A percentile compares a stretch with the other conserved stretches of the same genome.
phyloP scores from a whole-genome alignment of 2,329 filamentous ascomycete genomes.

The Xylaria sp. region DNA sequence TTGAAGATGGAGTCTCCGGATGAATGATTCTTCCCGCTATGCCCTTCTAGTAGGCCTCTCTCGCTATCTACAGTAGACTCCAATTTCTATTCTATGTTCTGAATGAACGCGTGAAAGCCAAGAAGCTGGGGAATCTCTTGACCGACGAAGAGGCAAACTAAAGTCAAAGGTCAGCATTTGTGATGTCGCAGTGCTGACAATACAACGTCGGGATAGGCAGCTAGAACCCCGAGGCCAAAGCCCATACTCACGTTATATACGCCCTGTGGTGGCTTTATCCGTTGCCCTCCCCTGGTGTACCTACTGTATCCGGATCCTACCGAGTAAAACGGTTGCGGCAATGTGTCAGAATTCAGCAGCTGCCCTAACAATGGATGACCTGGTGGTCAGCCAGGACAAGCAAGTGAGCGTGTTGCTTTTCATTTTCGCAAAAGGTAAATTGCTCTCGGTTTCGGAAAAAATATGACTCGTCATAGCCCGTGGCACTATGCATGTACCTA shows the following conservation, averaged over 20 bases:
- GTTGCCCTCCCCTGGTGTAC: background rate
- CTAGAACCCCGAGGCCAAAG: background rate
- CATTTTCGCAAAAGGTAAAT: background rate
- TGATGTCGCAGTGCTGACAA: conserved; percentile 23
- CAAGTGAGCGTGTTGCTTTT: conserved; percentile 3
- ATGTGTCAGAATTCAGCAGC: conserved; percentile 7
- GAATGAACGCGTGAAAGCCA: background rate
- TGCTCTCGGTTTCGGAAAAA: conserved; percentile 1
- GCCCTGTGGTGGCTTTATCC: background rate
- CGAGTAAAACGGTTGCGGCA: conserved; percentile 18
- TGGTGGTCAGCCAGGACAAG: conserved; percentile 10
- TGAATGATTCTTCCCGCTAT: conserved; percentile 7
- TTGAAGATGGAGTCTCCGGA: conserved; percentile 22
- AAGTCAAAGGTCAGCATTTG: conserved; percentile 27
- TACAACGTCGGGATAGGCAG: conserved; percentile 1
- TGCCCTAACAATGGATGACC: conserved; percentile 1
- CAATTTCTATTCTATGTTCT: background rate
- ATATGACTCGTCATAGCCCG: conserved; percentile 8
- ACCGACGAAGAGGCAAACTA: conserved; percentile 20
- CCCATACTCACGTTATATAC: background rate
- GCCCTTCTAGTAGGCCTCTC: conserved; percentile 10
- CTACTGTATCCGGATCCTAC: conserved; percentile 1
- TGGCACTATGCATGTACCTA: background rate
- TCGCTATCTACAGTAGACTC: background rate
- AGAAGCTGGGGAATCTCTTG: background rate